These are phyloP conservation scores for Raphanus sativus DNA, from an alignment of 345 rosid genomes.

Conservation along the genomic window DNA sequence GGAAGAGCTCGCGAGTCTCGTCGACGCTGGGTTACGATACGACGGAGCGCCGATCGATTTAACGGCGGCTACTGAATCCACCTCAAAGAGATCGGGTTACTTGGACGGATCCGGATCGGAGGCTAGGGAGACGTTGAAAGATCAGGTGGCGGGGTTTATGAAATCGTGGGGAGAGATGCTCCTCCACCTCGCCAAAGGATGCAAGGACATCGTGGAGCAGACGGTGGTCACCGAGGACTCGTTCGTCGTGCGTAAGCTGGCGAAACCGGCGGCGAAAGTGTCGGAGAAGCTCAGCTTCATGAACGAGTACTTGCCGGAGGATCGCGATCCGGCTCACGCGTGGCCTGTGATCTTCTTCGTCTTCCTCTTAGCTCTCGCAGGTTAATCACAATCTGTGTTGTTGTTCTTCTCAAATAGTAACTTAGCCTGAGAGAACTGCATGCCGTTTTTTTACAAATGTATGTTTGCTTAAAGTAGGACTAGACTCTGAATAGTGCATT, in stretches of 20 bases:
- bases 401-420: neutral
- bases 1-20: conserved; percentile 66
- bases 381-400: conserved; percentile 34
- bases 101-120: conserved; percentile 27
- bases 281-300: conserved; percentile 63
- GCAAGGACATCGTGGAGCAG: conserved; percentile 65
- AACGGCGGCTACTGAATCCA: conserved; percentile 32
- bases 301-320: conserved; percentile 92
- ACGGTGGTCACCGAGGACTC: conserved; percentile 72
- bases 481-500: neutral
- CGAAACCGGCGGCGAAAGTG: conserved; percentile 65
- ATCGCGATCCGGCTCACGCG: conserved; percentile 84
- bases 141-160: conserved; percentile 66
- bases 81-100: conserved; percentile 28
- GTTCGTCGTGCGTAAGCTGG: conserved; percentile 58
- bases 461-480: neutral
- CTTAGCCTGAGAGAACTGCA: neutral
- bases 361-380: conserved; percentile 67
- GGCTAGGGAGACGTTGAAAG: conserved; percentile 59
- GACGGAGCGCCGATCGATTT: conserved; percentile 43
- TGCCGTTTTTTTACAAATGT: neutral
- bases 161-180: conserved; percentile 91
- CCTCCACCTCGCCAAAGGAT: conserved; percentile 70
- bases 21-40: conserved; percentile 51
- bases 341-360: conserved; percentile 85